These are phyloP conservation scores for Blastocystis sp. DNA, from an alignment of 352 stramenopile species.

Conservation along the genomic window DNA sequence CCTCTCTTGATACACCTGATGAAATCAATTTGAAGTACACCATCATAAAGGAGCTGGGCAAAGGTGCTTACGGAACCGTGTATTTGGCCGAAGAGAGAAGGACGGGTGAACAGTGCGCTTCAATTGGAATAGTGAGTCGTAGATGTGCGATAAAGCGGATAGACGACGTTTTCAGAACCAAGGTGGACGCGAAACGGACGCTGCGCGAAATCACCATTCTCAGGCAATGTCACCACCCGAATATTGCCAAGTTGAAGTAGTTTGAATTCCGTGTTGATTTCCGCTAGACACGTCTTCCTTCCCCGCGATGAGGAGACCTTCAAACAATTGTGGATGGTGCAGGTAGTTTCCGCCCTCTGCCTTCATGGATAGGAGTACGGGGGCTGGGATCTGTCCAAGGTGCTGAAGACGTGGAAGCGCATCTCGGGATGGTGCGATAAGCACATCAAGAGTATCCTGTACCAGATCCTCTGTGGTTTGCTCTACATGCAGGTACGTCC, in stretches of 20 bases:
- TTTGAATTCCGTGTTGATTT: no score
- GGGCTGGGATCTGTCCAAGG: slow-evolving; percentile 69
- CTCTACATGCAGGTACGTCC: slow-evolving; percentile 52
- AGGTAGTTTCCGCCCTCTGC: not conserved
- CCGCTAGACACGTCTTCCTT: slow-evolving; percentile 63
- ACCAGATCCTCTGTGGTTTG: slow-evolving; percentile 71
- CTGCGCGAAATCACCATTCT: slow-evolving; percentile 71
- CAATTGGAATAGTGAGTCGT: not conserved
- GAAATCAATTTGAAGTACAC: slow-evolving; percentile 53
- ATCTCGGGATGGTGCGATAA: slow-evolving; percentile 81
- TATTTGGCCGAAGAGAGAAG: slow-evolving; percentile 61
- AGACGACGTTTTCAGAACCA: slow-evolving; percentile 69
- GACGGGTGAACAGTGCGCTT: slow-evolving; percentile 8
- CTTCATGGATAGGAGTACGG: slow-evolving; percentile 57
- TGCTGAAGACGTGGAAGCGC: slow-evolving; percentile 77
- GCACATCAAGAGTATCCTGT: slow-evolving; percentile 81
- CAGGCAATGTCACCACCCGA: slow-evolving; percentile 58
- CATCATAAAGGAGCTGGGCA: slow-evolving; percentile 65
- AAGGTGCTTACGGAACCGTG: slow-evolving; percentile 71
- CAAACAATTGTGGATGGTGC: slow-evolving; percentile 70
- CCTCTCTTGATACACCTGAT: slow-evolving; percentile 38
- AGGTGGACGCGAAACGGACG: slow-evolving; percentile 62
- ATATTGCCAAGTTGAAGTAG: slow-evolving; percentile 63
- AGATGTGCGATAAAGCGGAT: slow-evolving; percentile 71
- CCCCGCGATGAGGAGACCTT: slow-evolving; percentile 45